Percentiles rank a stretch among this genome's conserved stretches.
Evolutionary conservation across 805 yeast genomes (phyloP).

Genomic region (Yamadazyma olivae): DNA sequence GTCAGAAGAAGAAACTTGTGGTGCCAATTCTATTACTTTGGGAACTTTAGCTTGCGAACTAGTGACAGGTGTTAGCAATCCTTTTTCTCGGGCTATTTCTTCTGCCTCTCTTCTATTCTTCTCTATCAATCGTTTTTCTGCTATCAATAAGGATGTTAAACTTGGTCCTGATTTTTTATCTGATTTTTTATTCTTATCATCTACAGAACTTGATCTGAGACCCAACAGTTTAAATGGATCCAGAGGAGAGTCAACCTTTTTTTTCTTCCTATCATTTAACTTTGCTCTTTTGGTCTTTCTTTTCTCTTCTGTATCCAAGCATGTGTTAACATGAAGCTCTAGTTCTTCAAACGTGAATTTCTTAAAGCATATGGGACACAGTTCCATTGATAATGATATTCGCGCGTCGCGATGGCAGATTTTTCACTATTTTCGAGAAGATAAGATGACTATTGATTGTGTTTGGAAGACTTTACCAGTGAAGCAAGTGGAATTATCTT

Average conservation of each 20-base stretch:
- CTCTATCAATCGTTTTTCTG: conserved; percentile 27
- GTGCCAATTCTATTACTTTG: conserved; percentile 2
- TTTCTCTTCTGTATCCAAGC: conserved; percentile 31
- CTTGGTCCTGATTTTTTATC: conserved; percentile 26
- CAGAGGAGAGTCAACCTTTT: conserved; percentile 10
- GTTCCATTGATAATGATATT: conserved; percentile 12
- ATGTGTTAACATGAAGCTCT: conserved; percentile 39
- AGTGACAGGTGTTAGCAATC: neutral
- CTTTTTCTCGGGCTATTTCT: conserved; percentile 3
- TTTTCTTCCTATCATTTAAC: neutral
- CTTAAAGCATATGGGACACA: conserved; percentile 37
- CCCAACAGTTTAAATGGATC: conserved; percentile 35
- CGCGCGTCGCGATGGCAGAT: no score
- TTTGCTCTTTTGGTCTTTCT: conserved; percentile 1
- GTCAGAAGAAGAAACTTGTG: conserved; percentile 4
- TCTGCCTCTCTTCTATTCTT: conserved; percentile 9
- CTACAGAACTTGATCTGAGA: conserved; percentile 25
- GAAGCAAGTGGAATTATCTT: conserved; percentile 44
- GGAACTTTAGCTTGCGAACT: neutral
- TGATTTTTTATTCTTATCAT: conserved; percentile 13
- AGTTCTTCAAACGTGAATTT: conserved; percentile 20
- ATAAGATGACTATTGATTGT: conserved; percentile 22
- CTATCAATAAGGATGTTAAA: conserved; percentile 31
- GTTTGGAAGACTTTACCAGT: conserved; percentile 23
- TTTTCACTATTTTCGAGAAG: no score